Evolutionary conservation across 202 grass and related monocot genomes (phyloP).

Genomic region (Carex sylvatica): DNA sequence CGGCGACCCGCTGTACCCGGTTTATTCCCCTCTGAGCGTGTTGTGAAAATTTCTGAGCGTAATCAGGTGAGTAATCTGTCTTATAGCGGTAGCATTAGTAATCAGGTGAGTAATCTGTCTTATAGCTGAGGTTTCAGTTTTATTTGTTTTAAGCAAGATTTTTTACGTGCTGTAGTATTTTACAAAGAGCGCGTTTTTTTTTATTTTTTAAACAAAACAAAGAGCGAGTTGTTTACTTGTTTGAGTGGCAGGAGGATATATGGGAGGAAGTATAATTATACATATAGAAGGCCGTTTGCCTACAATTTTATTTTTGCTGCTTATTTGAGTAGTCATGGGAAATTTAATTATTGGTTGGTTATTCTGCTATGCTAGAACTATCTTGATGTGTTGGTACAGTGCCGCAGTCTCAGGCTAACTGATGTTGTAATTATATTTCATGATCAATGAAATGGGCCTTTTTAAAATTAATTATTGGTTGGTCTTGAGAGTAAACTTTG

Average conservation of each 20-base stretch:
- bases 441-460: too few relatives aligned
- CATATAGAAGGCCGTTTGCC: background rate
- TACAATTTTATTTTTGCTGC: background rate
- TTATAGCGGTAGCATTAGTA: background rate
- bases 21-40: conserved; percentile 39
- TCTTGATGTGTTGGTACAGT: too few relatives aligned
- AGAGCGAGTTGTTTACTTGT: background rate
- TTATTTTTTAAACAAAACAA: too few relatives aligned
- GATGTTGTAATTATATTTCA: too few relatives aligned
- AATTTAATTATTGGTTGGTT: conserved; percentile 1
- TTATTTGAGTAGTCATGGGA: background rate
- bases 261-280: background rate
- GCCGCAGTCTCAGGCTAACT: too few relatives aligned
- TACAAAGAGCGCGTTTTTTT: background rate
- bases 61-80: conserved; percentile 42
- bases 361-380: too few relatives aligned
- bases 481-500: background rate
- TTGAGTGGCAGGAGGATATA: background rate
- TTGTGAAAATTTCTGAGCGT: conserved; percentile 52
- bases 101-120: conserved; percentile 40
- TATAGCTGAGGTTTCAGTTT: background rate
- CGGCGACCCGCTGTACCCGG: conserved; percentile 46
- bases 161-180: background rate
- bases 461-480: conserved; percentile 6
- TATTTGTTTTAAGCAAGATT: background rate